phyloP scores from a whole-genome alignment of 345 rosid genomes.

The Eucalyptus viminalis region DNA sequence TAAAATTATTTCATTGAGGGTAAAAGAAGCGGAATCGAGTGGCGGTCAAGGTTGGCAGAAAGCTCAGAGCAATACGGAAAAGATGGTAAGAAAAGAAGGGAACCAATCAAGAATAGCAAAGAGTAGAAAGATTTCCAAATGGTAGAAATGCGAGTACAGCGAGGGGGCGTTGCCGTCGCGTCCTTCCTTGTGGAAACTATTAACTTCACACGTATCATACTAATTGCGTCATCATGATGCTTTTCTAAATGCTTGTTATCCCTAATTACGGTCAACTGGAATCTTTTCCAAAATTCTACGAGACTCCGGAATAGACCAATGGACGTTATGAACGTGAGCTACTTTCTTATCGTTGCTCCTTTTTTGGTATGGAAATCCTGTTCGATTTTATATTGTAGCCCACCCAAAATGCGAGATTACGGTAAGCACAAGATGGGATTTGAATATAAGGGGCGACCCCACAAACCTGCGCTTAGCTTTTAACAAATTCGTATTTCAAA shows the following conservation, averaged over 20 bases:
- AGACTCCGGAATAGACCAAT: neutral
- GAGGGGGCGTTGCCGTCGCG: neutral
- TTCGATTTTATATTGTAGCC: neutral
- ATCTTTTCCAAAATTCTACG: neutral
- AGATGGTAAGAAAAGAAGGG: neutral
- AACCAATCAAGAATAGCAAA: neutral
- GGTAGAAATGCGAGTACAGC: neutral
- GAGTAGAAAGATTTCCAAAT: neutral
- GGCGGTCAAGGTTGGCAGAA: neutral
- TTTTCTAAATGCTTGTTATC: neutral
- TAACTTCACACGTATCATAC: neutral
- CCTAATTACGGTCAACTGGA: neutral
- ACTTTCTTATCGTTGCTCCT: neutral
- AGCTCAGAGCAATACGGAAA: neutral
- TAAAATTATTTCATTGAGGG: neutral
- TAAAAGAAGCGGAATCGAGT: neutral
- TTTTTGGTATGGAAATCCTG: neutral
- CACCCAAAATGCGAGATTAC: neutral
- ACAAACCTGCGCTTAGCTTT: no score
- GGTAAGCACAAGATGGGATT: neutral
- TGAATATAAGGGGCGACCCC: neutral
- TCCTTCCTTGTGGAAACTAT: neutral
- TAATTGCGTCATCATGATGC: neutral
- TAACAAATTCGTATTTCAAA: neutral
- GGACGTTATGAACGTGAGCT: neutral